Percentiles rank a stretch among this genome's conserved stretches.
These are phyloP conservation scores for Cokeromyces recurvatus DNA, from an alignment of 371 early-diverging fungal genomes.

Conservation along the genomic window DNA sequence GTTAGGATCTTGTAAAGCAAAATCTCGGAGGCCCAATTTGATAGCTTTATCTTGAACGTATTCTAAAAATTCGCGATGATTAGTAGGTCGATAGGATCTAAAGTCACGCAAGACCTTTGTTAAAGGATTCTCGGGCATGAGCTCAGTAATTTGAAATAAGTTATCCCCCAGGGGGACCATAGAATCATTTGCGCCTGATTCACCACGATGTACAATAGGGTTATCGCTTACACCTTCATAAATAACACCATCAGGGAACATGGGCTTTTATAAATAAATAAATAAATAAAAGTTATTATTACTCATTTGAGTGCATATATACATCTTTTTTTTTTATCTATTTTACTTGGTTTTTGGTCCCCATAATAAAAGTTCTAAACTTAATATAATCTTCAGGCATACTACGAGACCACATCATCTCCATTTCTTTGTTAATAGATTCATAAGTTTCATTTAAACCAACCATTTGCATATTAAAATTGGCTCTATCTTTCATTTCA, in stretches of 20 bases:
- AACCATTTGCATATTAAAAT: constrained; percentile 57
- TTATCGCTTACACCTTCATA: constrained; percentile 73
- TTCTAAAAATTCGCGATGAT: constrained; percentile 71
- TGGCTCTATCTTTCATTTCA: constrained; percentile 43
- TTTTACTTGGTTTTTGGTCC: constrained; percentile 69
- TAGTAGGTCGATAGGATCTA: constrained; percentile 71
- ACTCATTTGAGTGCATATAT: no score
- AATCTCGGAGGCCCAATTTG: constrained; percentile 37
- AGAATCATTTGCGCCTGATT: constrained; percentile 84
- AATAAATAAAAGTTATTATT: not conserved
- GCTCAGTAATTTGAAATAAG: constrained; percentile 71
- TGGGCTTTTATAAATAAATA: no score
- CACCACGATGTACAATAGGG: constrained; percentile 73
- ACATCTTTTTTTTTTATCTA: not conserved
- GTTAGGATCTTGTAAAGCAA: constrained; percentile 51
- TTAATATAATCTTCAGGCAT: constrained; percentile 71
- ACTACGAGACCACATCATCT: constrained; percentile 74
- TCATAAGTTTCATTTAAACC: constrained; percentile 58
- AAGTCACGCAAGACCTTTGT: constrained; percentile 76
- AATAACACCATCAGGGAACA: constrained; percentile 83
- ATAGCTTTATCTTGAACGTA: constrained; percentile 56
- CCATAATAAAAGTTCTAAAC: constrained; percentile 89
- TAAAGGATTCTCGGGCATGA: constrained; percentile 80
- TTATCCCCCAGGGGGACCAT: constrained; percentile 86
- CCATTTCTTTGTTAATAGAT: constrained; percentile 71